phyloP scores from a whole-genome alignment of 768 basidiomycete genomes.

The Sarcodon aspratus region DNA sequence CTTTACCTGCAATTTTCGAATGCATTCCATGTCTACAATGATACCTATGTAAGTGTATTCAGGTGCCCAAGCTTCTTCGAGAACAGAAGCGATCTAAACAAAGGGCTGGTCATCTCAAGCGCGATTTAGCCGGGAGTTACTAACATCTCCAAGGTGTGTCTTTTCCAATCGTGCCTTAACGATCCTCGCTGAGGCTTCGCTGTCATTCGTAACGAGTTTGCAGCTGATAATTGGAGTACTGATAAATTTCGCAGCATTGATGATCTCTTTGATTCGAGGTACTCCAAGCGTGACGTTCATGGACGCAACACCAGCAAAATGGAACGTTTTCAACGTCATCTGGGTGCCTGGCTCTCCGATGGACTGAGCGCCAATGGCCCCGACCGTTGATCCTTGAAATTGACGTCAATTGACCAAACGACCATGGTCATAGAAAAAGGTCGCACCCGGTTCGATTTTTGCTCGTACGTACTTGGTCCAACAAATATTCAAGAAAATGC shows the following conservation, averaged over 20 bases:
- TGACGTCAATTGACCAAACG: not conserved
- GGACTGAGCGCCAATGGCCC: conserved; percentile 96
- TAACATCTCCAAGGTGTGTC: conserved; percentile 86
- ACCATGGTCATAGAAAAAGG: not conserved
- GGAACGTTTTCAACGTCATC: conserved; percentile 99
- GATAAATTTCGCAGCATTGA: conserved; percentile 96
- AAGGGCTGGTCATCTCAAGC: not conserved
- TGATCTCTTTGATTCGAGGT: conserved; percentile 99
- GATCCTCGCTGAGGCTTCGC: conserved; percentile 92
- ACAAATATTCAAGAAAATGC: conserved; percentile 73
- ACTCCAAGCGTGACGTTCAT: conserved; percentile 99
- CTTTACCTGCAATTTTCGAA: conserved; percentile 76
- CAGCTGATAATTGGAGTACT: conserved; percentile 98
- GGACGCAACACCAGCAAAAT: conserved; percentile 98
- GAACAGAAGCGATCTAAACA: conserved; percentile 70
- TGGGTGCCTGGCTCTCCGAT: conserved; percentile 99
- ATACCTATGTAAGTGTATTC: conserved; percentile 90
- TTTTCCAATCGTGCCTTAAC: conserved; percentile 96
- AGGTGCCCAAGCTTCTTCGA: conserved; percentile 94
- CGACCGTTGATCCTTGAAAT: conserved; percentile 80
- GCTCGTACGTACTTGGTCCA: conserved; percentile 91
- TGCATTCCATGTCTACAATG: conserved; percentile 80
- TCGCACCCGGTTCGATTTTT: conserved; percentile 85
- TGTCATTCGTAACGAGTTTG: conserved; percentile 74
- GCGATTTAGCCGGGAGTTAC: conserved; percentile 12